Evolutionary conservation across 2,329 filamentous ascomycete genomes (phyloP).

Genomic region (Catunica adiposa): DNA sequence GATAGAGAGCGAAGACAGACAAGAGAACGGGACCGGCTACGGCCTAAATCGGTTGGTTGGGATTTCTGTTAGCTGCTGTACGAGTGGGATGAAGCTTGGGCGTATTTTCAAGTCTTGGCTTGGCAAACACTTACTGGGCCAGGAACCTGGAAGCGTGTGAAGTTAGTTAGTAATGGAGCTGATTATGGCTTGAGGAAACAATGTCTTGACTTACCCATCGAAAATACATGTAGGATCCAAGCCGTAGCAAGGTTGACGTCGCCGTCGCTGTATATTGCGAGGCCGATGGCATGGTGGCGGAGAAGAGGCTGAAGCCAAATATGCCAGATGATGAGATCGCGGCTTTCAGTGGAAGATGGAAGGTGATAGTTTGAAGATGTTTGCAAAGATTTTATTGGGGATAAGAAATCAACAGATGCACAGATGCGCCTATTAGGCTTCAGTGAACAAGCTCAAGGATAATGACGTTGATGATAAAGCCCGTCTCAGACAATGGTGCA

Average conservation of each 20-base stretch:
- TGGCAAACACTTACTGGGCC: conserved; percentile 18
- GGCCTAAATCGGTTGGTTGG: conserved; percentile 16
- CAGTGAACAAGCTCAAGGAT: background rate
- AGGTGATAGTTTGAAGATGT: too few relatives aligned
- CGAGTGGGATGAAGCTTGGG: too few relatives aligned
- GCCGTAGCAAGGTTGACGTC: conserved; percentile 24
- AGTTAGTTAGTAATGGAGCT: conserved; percentile 1
- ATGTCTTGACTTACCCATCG: conserved; percentile 35
- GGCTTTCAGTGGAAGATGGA: too few relatives aligned
- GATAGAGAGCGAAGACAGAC: conserved; percentile 48
- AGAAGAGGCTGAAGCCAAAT: background rate
- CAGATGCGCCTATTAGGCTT: background rate
- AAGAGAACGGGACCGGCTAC: conserved; percentile 25
- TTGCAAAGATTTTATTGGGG: too few relatives aligned
- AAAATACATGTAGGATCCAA: conserved; percentile 39
- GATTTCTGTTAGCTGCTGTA: too few relatives aligned
- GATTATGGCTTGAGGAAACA: conserved; percentile 7
- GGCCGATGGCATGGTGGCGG: conserved; percentile 13
- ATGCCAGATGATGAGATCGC: background rate
- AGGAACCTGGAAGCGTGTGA: conserved; percentile 17
- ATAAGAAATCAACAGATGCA: background rate
- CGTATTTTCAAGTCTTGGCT: background rate
- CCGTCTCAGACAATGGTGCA: background rate
- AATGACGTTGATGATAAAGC: background rate
- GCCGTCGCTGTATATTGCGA: conserved; percentile 19